A percentile compares a stretch with the other conserved stretches of the same genome.
These are phyloP conservation scores for Podila clonocystis DNA, from an alignment of 192 early-diverging fungal genomes.

Conservation along the genomic window DNA sequence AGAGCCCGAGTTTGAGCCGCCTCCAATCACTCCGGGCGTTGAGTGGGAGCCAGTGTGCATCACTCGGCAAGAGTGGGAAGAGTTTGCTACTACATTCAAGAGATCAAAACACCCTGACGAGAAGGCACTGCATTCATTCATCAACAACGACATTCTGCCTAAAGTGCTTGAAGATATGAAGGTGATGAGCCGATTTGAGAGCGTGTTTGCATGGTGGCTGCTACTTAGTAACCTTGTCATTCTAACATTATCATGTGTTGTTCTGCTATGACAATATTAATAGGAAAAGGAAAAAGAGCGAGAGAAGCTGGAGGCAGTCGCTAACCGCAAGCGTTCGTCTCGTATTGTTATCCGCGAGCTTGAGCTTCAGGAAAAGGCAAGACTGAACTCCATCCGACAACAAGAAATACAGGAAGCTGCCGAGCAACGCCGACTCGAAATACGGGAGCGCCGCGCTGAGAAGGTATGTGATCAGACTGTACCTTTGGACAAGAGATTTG, in stretches of 20 bases:
- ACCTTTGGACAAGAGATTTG: not conserved
- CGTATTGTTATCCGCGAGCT: conserved; percentile 69
- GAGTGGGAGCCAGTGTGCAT: conserved; percentile 65
- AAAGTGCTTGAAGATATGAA: conserved; percentile 64
- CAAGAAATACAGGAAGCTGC: conserved; percentile 19
- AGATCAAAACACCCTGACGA: conserved; percentile 63
- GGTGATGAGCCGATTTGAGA: conserved; percentile 7
- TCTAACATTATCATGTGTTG: too few relatives aligned
- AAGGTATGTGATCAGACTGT: conserved; percentile 8
- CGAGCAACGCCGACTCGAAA: conserved; percentile 31
- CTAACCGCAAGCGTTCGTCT: conserved; percentile 70
- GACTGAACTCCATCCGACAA: conserved; percentile 28
- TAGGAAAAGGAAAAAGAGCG: conserved; percentile 67
- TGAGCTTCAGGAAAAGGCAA: conserved; percentile 62
- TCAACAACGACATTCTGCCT: conserved; percentile 66
- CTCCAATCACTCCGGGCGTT: conserved; percentile 54
- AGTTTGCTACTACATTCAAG: conserved; percentile 70
- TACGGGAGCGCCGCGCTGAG: conserved; percentile 35
- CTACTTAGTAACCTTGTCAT: not conserved
- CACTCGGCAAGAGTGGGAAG: conserved; percentile 68
- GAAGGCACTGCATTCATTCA: conserved; percentile 62
- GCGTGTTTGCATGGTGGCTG: not conserved
- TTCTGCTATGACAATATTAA: not conserved
- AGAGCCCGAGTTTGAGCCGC: conserved; percentile 43
- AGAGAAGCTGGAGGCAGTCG: conserved; percentile 61